A percentile compares a stretch with the other conserved stretches of the same genome.
Conservation (phyloP, 805 yeast genomes). For the Candida verbasci region DNA sequence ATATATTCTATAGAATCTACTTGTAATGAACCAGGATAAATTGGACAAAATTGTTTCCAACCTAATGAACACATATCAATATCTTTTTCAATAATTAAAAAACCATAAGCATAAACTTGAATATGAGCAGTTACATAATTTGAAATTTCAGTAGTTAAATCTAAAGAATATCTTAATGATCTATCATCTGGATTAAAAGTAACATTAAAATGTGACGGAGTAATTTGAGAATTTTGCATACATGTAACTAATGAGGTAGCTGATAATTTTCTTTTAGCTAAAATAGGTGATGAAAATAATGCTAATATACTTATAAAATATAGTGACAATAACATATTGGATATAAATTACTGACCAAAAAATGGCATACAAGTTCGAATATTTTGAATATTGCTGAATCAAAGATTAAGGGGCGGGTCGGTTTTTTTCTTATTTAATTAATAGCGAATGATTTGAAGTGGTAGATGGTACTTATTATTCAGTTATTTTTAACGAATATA, state of each 20-base stretch:
- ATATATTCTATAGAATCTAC: slow-evolving; percentile 67
- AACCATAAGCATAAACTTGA: slow-evolving; percentile 83
- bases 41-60: slow-evolving; percentile 89
- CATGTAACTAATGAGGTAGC: slow-evolving; percentile 86
- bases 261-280: slow-evolving; percentile 24
- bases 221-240: slow-evolving; percentile 68
- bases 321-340: slow-evolving; percentile 1
- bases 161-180: slow-evolving; percentile 64
- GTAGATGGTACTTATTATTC: no score
- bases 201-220: slow-evolving; percentile 73
- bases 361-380: background rate
- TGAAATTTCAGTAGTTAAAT: slow-evolving; percentile 62
- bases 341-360: background rate
- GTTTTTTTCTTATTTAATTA: no score
- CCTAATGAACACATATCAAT: slow-evolving; percentile 63
- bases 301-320: slow-evolving; percentile 1
- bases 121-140: slow-evolving; percentile 67
- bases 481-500: no score
- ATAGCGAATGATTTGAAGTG: no score
- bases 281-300: slow-evolving; percentile 8
- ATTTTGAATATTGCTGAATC: no score
- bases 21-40: slow-evolving; percentile 76
- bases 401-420: no score
- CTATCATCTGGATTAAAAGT: slow-evolving; percentile 67
- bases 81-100: slow-evolving; percentile 53